These are phyloP conservation scores for Metschnikowia noctiluminum DNA, from an alignment of 805 yeast species.

Conservation along the genomic window DNA sequence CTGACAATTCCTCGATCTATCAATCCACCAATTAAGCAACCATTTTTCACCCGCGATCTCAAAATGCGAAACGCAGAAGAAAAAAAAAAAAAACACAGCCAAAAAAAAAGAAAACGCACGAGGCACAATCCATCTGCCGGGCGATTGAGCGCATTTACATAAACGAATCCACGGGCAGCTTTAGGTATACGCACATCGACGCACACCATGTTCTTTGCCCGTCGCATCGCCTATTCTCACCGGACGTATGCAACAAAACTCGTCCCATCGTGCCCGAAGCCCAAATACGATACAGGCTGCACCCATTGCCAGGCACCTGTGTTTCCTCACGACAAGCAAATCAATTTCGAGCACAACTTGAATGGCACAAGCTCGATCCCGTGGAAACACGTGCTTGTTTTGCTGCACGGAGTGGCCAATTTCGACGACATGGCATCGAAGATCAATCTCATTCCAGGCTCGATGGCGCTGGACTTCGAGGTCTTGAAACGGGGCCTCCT, in stretches of 20 bases:
- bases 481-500: slow-evolving; percentile 27
- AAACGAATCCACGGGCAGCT: neutral
- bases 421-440: slow-evolving; percentile 45
- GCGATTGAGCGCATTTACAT: neutral
- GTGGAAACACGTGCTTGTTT: slow-evolving; percentile 55
- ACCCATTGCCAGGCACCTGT: slow-evolving; percentile 46
- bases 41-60: no score
- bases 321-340: slow-evolving; percentile 43
- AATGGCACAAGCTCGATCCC: slow-evolving; percentile 47
- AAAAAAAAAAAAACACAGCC: no score
- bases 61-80: no score
- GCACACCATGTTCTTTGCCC: slow-evolving; percentile 2
- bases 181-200: neutral
- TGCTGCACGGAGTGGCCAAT: slow-evolving; percentile 41
- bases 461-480: slow-evolving; percentile 42
- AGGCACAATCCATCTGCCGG: neutral
- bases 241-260: slow-evolving; percentile 1
- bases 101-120: no score
- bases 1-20: no score
- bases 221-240: neutral
- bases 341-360: slow-evolving; percentile 38
- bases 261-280: slow-evolving; percentile 44
- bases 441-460: slow-evolving; percentile 47
- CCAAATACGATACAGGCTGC: slow-evolving; percentile 57
- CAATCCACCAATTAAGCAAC: no score